Evolutionary conservation across 2,329 filamentous ascomycete genomes (phyloP), one percentile per base, ranked within the genome.

Genomic region (Trichophyton verrucosum): DNA sequence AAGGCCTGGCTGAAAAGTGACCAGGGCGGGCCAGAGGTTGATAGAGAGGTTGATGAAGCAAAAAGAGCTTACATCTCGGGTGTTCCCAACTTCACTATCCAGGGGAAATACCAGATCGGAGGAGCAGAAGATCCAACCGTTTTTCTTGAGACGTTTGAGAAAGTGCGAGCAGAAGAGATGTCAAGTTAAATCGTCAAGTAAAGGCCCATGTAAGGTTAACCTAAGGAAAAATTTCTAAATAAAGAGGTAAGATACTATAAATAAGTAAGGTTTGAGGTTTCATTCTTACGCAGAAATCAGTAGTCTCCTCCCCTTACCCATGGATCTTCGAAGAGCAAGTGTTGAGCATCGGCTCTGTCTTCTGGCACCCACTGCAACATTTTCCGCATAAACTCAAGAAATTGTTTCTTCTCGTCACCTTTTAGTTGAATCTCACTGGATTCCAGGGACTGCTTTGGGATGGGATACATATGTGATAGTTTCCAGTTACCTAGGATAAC

Each of bases 71-170:
- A 78, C 60, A 79, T 91, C 44, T 79, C 74, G 60, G 87, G 87
- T 0, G 89, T 94, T 63, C 88, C 89, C 5, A 83, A 88, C 70
- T 91, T 89, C 70, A 83, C 83, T 11, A 81, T 94, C 64, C 86
- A 91, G 68, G 85, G 78, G 1, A 77, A 76, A 65, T 86, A 84
- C 71, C 81, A 85, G 65, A 72, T 92, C 33, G 80, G 84, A 30
- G 89, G 88, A 1, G 88, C 88, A 1, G 85, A 91, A 74, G 87
- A 90, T 62, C 79, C 85, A 1, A 76, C 78, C 53, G 80, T 80
- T 1, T 91, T 91, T 68, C 71, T 88, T 63, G 77, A 83, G 66
- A 74, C 86, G 56, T 87, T 92, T 70, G 76, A 83, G 64, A 77
- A 79, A 67, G 78, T 87, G 60, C 82, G 82, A 74, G 75, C 68